Percentiles rank a stretch among this genome's conserved stretches.
phyloP scores from a whole-genome alignment of 1,139 yeast genomes.

The Debaryomycetaceae sp. region DNA sequence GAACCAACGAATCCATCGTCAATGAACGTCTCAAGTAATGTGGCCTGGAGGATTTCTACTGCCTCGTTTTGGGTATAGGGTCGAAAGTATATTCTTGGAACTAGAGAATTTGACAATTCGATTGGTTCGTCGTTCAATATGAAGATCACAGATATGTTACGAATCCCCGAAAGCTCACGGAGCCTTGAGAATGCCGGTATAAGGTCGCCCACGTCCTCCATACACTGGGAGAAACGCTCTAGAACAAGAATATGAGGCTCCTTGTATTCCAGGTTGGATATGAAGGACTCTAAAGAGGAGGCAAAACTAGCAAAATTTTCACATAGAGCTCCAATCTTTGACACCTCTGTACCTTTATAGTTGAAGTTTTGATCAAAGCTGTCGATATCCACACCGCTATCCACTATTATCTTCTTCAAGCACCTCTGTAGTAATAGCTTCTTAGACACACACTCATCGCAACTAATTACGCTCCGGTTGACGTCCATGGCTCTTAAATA shows the following conservation, averaged over 20 bases:
- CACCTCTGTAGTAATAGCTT: slow-evolving; percentile 38
- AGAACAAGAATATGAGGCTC: slow-evolving; percentile 52
- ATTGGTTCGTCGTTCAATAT: slow-evolving; percentile 45
- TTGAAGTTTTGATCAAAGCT: slow-evolving; percentile 11
- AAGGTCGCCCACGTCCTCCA: slow-evolving; percentile 45
- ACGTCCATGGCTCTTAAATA: slow-evolving; percentile 22
- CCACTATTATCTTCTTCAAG: slow-evolving; percentile 24
- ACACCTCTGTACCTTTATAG: slow-evolving; percentile 15
- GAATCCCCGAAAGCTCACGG: slow-evolving; percentile 36
- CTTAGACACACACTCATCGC: slow-evolving; percentile 41
- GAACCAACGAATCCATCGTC: slow-evolving; percentile 20
- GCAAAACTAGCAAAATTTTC: slow-evolving; percentile 50
- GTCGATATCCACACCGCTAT: slow-evolving; percentile 21
- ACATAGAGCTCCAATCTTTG: slow-evolving; percentile 21
- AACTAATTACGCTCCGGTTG: slow-evolving; percentile 25
- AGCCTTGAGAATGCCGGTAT: slow-evolving; percentile 46
- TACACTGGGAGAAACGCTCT: slow-evolving; percentile 56
- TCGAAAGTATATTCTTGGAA: slow-evolving; percentile 50
- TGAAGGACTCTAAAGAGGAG: slow-evolving; percentile 36
- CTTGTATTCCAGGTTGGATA: slow-evolving; percentile 24
- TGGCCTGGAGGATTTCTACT: slow-evolving; percentile 28
- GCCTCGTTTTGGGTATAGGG: slow-evolving; percentile 44
- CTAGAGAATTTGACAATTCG: slow-evolving; percentile 39
- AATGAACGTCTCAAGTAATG: slow-evolving; percentile 25
- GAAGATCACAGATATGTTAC: slow-evolving; percentile 29